Conservation (phyloP, 2,329 filamentous ascomycete genomes). For the Arthrobotrys entomopaga region DNA sequence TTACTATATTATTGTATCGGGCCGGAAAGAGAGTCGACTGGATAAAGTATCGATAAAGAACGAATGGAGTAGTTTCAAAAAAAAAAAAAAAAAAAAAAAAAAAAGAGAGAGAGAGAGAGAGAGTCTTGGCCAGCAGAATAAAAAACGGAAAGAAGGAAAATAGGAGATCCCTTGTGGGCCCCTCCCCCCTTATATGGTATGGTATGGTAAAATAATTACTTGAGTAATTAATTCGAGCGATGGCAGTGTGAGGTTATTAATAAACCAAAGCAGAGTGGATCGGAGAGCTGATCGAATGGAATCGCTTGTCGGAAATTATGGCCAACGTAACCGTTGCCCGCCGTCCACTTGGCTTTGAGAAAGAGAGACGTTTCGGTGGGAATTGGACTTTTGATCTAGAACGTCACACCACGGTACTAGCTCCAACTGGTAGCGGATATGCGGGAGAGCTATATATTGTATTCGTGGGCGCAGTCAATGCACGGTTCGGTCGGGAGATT, state of each 20-base stretch:
- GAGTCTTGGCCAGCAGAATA: background rate
- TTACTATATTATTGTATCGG: no score
- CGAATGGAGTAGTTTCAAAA: conserved; percentile 6
- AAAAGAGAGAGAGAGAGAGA: no score
- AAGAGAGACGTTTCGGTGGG: conserved; percentile 16
- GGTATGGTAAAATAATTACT: no score
- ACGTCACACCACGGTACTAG: background rate
- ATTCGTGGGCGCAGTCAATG: conserved; percentile 10
- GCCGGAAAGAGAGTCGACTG: background rate
- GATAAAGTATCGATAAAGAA: background rate
- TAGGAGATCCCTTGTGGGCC: background rate
- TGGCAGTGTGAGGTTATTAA: conserved; percentile 30
- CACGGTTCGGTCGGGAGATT: background rate
- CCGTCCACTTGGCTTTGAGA: no score
- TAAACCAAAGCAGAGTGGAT: conserved; percentile 51
- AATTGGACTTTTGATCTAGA: conserved; percentile 2
- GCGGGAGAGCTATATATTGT: conserved; percentile 1
- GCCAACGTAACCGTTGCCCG: conserved; percentile 30
- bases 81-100: background rate
- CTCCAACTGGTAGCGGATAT: background rate
- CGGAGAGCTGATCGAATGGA: conserved; percentile 9
- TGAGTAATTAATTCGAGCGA: conserved; percentile 27
- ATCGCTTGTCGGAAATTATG: conserved; percentile 55
- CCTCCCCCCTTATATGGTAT: no score
- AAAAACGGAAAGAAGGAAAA: background rate